Evolutionary conservation across 2,329 filamentous ascomycete species (phyloP).

Genomic region (Ascochyta fabae): DNA sequence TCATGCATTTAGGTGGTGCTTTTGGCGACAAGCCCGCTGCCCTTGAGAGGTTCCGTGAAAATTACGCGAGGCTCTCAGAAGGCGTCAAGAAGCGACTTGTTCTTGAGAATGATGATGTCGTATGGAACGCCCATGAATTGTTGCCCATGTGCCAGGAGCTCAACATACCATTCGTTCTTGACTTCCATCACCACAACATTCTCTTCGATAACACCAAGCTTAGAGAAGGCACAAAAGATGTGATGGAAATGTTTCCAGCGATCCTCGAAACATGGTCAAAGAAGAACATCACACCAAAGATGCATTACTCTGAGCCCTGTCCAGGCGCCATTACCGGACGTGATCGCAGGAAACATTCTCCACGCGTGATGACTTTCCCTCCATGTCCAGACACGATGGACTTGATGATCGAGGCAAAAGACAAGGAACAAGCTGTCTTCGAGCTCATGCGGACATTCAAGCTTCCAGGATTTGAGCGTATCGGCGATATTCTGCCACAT

Average conservation of each 20-base stretch:
- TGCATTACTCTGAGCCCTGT: conserved; percentile 91
- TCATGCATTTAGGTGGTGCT: conserved; percentile 88
- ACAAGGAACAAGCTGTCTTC: conserved; percentile 96
- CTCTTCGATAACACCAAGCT: conserved; percentile 76
- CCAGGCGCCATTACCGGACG: conserved; percentile 76
- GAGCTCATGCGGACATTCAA: conserved; percentile 90
- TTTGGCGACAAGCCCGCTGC: conserved; percentile 87
- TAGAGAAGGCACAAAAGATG: conserved; percentile 84
- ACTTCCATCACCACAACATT: conserved; percentile 97
- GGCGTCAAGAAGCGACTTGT: conserved; percentile 82
- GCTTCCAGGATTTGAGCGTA: conserved; percentile 76
- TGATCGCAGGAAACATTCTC: conserved; percentile 83
- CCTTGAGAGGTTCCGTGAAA: conserved; percentile 76
- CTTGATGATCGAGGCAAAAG: conserved; percentile 98
- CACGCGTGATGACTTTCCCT: conserved; percentile 78
- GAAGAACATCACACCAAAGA: conserved; percentile 89
- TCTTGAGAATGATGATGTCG: conserved; percentile 92
- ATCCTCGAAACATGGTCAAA: conserved; percentile 84
- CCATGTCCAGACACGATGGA: conserved; percentile 86
- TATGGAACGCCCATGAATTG: conserved; percentile 90
- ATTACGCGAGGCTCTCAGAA: conserved; percentile 71
- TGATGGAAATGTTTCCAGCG: conserved; percentile 74
- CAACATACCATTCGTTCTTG: conserved; percentile 90
- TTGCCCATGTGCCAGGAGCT: conserved; percentile 90
- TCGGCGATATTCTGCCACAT: conserved; percentile 80